Evolutionary conservation across 805 yeast genomes (phyloP).

Genomic region (Brettanomyces custersianus): DNA sequence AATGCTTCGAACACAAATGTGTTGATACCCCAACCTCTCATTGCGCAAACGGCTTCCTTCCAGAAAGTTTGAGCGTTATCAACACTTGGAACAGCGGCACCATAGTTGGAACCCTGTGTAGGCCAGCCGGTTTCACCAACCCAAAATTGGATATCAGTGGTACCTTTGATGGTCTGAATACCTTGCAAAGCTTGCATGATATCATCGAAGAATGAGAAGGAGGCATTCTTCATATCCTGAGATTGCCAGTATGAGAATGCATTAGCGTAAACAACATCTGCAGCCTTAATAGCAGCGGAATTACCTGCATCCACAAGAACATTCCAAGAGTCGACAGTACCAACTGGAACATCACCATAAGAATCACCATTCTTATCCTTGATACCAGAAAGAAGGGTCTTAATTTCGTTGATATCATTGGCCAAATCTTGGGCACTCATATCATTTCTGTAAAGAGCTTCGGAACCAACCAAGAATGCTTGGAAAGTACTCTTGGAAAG

Average conservation of each 20-base stretch:
- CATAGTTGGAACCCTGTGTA: conserved; percentile 70
- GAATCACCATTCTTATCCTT: conserved; percentile 76
- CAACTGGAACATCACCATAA: conserved; percentile 66
- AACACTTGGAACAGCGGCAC: conserved; percentile 56
- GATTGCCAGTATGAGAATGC: conserved; percentile 99
- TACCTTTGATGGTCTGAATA: conserved; percentile 79
- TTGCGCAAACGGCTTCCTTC: conserved; percentile 84
- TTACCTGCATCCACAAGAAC: conserved; percentile 73
- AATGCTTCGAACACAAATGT: conserved; percentile 90
- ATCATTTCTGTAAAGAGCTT: conserved; percentile 88
- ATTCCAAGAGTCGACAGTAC: conserved; percentile 96
- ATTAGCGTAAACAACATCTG: conserved; percentile 85
- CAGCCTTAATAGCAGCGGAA: conserved; percentile 61
- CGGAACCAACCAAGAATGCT: conserved; percentile 87
- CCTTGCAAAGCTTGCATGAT: conserved; percentile 94
- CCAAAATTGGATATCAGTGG: conserved; percentile 82
- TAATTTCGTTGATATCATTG: conserved; percentile 51
- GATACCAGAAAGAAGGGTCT: conserved; percentile 48
- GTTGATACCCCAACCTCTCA: conserved; percentile 94
- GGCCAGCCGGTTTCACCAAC: conserved; percentile 99
- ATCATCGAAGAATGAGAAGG: conserved; percentile 91
- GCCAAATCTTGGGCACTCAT: conserved; percentile 71
- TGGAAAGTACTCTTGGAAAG: conserved; percentile 62
- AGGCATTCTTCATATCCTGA: conserved; percentile 71
- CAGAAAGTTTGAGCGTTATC: conserved; percentile 73